Base-by-base conservation (phyloP, 805 yeast genomes). In the Metschnikowia continentalis region DNA sequence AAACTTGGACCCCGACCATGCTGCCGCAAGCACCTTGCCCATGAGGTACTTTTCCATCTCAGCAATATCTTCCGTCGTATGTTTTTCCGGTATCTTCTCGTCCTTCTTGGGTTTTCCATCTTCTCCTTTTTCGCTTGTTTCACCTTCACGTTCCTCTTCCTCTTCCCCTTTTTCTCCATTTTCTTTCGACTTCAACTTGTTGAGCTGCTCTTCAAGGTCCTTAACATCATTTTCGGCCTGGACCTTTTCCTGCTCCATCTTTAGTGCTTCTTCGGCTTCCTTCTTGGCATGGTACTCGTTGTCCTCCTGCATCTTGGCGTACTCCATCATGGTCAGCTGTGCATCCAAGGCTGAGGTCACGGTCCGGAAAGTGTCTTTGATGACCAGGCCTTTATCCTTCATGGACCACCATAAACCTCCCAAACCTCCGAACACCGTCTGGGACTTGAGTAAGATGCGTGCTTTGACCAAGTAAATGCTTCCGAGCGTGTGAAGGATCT, bases 1-100 rank as follows among this genome's bases (percentile, higher is more conserved):
- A 62, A 82, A 86, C 61, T 80, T 84, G 11, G 91, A 83, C 0
- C 92, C 90, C 11, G 82, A 82, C 95, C 95, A 88, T 7, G 94
- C 94, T 2, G 91, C 92, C 7, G 88, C 85, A 35, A 88, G 69
- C 17, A 87, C 88, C 65, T 87, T 88, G 19, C 92, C 94, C 76
- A 86, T 83, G 56, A 88, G 69, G 32, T 83, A 74, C 63, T 86
- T 83, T 61, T 87, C 92, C 74, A 83, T 78, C 53, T 84, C 86
- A 2, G 88, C 89, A 22, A 83, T 54, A 49, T 83, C 86, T 56
- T 83, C 88, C 2, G 75, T 74, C 0, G 86, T 65, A 54, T 74
- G 77, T 52, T 70, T 70, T 32, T 67, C 71, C 0, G 78, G 78
- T 6, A 61, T 54, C 36, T 55, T 55, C 50, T 38, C 55, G 42